Evolutionary conservation across 2,329 filamentous ascomycete genomes (phyloP).

Genomic region (Penicillium rolfsii): DNA sequence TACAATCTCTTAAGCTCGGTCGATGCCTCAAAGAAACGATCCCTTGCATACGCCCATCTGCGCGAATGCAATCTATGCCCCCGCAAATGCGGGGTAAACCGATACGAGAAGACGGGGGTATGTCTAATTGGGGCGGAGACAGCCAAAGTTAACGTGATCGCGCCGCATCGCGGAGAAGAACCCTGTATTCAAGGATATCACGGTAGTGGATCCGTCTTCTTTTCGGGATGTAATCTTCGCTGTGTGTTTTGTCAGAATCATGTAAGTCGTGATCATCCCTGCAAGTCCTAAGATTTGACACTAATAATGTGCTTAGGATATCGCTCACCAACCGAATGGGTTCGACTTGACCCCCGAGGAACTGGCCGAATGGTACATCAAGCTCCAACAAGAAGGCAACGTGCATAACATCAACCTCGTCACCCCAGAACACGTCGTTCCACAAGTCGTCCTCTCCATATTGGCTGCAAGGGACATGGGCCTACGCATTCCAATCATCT

Average conservation of each 20-base stretch:
- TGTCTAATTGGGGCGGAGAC: slow-evolving; percentile 74
- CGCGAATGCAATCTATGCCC: slow-evolving; percentile 81
- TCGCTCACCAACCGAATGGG: slow-evolving; percentile 78
- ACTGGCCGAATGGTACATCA: slow-evolving; percentile 79
- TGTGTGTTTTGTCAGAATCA: slow-evolving; percentile 80
- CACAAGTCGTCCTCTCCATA: slow-evolving; percentile 77
- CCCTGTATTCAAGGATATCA: slow-evolving; percentile 82
- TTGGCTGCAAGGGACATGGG: slow-evolving; percentile 72
- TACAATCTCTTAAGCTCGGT: slow-evolving; percentile 70
- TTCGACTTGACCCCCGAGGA: slow-evolving; percentile 78
- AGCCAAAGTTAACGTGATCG: slow-evolving; percentile 81
- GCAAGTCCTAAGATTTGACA: too few species aligned
- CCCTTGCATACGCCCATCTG: slow-evolving; percentile 73
- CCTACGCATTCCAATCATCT: slow-evolving; percentile 73
- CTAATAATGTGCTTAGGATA: slow-evolving; percentile 56
- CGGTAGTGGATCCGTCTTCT: slow-evolving; percentile 80
- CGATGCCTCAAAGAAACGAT: slow-evolving; percentile 73
- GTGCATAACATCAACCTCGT: slow-evolving; percentile 92
- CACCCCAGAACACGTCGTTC: slow-evolving; percentile 84
- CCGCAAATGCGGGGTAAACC: slow-evolving; percentile 74
- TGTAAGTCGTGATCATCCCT: slow-evolving; percentile 26
- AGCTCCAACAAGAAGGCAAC: slow-evolving; percentile 75
- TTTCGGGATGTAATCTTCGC: slow-evolving; percentile 73
- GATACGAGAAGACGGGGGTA: slow-evolving; percentile 76
- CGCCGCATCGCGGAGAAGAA: slow-evolving; percentile 83